Conservation (phyloP, 2,329 filamentous ascomycete species). For the Sporothrix euskadiensis region DNA sequence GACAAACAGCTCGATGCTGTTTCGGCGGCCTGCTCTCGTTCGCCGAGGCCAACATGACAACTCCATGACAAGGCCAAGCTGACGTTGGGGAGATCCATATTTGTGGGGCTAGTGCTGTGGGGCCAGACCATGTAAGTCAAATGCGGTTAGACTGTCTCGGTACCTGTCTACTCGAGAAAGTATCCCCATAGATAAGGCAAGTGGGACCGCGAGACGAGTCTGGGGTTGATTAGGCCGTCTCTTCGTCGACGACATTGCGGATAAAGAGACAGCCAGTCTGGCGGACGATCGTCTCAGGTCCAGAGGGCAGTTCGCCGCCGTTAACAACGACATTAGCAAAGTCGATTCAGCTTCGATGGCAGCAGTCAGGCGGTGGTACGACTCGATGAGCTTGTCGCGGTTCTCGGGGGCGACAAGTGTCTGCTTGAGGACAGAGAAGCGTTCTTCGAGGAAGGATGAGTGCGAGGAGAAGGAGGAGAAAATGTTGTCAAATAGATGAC, state of each 20-base stretch:
- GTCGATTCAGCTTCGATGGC: background rate
- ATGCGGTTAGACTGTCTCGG: background rate
- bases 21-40: background rate
- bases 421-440: constrained; percentile 14
- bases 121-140: background rate
- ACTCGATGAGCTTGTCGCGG: background rate
- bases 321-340: constrained; percentile 2
- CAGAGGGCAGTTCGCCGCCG: background rate
- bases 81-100: too few species aligned
- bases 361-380: background rate
- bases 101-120: background rate
- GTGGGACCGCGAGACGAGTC: background rate
- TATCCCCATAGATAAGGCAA: background rate
- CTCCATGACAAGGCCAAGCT: background rate
- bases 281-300: background rate
- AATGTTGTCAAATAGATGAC: too few species aligned
- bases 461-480: too few species aligned
- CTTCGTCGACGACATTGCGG: constrained; percentile 2
- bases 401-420: background rate
- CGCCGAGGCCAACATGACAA: background rate
- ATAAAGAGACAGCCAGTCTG: background rate
- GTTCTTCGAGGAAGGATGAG: constrained; percentile 1
- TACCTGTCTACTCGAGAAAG: too few species aligned
- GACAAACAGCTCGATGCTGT: too few species aligned
- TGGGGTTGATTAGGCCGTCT: background rate